Percentiles rank a stretch among this genome's conserved stretches.
Conservation (phyloP, 1,139 yeast genomes). For the Hyphopichia burtonii region DNA sequence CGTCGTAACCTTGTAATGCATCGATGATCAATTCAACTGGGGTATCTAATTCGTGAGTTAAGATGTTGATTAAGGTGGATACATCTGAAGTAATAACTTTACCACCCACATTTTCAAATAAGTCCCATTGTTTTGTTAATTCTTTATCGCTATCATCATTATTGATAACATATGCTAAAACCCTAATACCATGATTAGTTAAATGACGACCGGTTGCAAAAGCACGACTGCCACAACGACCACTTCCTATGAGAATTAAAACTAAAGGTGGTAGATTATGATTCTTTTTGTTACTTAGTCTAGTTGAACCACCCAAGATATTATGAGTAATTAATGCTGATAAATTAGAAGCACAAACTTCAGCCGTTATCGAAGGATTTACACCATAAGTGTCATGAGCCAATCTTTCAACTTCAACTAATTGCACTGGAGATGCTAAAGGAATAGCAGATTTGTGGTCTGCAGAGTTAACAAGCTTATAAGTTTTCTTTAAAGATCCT, state of each 20-base stretch:
- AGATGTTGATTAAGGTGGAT: constrained; percentile 26
- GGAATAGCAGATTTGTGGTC: constrained; percentile 37
- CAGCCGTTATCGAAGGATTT: constrained; percentile 51
- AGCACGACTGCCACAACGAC: constrained; percentile 73
- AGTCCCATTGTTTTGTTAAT: constrained; percentile 42
- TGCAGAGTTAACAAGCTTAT: constrained; percentile 16
- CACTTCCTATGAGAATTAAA: constrained; percentile 68
- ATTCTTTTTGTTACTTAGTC: constrained; percentile 55
- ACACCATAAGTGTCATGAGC: constrained; percentile 55
- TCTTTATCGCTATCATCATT: constrained; percentile 31
- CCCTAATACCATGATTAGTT: constrained; percentile 71
- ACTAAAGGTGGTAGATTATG: constrained; percentile 82
- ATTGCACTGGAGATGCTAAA: constrained; percentile 75
- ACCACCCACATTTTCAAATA: constrained; percentile 53
- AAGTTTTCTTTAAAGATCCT: constrained; percentile 9
- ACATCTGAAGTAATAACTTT: constrained; percentile 39
- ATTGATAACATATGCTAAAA: constrained; percentile 54
- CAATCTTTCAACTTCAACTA: constrained; percentile 73
- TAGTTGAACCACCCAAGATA: constrained; percentile 65
- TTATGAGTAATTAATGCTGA: constrained; percentile 54
- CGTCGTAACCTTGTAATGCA: constrained; percentile 82
- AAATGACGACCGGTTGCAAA: constrained; percentile 80
- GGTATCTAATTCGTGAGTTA: constrained; percentile 53
- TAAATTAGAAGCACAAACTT: constrained; percentile 70
- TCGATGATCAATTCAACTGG: constrained; percentile 80